Conservation (phyloP, 2,329 filamentous ascomycete genomes). For the Pyrenochaeta sp. region DNA sequence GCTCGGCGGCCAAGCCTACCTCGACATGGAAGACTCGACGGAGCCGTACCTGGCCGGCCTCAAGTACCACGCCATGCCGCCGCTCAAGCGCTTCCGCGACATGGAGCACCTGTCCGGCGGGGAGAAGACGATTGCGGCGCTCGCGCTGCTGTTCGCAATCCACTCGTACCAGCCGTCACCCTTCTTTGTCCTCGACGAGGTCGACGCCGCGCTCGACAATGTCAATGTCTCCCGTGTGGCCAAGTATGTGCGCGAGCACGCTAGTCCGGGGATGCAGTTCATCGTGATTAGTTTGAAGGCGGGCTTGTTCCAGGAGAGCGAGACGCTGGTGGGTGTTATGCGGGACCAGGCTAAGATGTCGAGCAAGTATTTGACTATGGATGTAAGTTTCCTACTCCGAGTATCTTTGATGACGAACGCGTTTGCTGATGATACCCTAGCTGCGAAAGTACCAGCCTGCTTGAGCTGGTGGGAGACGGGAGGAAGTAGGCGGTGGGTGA, state of each 20-base stretch:
- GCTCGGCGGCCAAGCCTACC: conserved; percentile 85
- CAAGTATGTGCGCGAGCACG: conserved; percentile 93
- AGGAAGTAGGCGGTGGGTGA: too few species aligned
- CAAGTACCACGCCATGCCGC: conserved; percentile 99
- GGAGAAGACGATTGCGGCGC: conserved; percentile 97
- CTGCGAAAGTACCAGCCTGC: too few species aligned
- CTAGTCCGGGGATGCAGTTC: conserved; percentile 97
- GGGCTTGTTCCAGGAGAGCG: conserved; percentile 93
- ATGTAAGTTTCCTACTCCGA: conserved; percentile 83
- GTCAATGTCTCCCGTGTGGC: conserved; percentile 96
- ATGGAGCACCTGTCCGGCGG: conserved; percentile 98
- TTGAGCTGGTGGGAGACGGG: too few species aligned
- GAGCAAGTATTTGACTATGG: conserved; percentile 87
- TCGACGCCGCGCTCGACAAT: conserved; percentile 97
- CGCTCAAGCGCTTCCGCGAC: conserved; percentile 95
- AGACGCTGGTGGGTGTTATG: conserved; percentile 94
- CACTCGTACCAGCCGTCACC: conserved; percentile 95
- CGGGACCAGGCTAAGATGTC: conserved; percentile 93
- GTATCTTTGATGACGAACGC: too few species aligned
- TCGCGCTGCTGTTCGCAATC: conserved; percentile 95
- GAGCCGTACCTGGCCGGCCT: conserved; percentile 95
- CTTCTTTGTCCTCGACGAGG: conserved; percentile 98
- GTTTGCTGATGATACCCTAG: too few species aligned
- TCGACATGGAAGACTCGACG: conserved; percentile 95
- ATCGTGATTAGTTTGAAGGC: conserved; percentile 98